Base-by-base conservation (phyloP, 495 filamentous ascomycete species). In the Penicillium paxilli region DNA sequence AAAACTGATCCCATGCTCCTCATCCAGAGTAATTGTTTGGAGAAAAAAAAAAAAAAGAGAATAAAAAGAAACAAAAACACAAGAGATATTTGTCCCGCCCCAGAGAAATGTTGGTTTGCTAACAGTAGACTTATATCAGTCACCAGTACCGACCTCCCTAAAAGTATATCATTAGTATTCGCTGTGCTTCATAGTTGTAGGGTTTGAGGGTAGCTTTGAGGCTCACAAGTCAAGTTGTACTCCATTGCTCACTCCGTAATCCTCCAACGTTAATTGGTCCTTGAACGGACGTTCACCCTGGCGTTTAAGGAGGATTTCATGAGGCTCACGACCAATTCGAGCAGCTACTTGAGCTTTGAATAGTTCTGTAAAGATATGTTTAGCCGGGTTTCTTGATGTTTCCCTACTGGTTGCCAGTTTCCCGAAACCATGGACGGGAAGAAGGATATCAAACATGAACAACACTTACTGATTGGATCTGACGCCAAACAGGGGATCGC, bases 281-380 rank as follows among this genome's bases (percentile, higher is more conserved):
- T 95, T 95, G 66, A 97, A 96, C 17, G 92, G 92, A 54, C 91
- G 68, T 74, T 96, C 89, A 8, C 91, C 89, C 72, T 97, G 92
- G 59, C 92, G 77, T 80, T 95, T 96, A 51, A 97, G 70, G 65
- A 96, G 74, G 52, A 97, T 96, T 73, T 96, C 90, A 62, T 94
- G 89, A 41, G 91, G 87, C 60, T 92, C 85, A 24, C 92, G 84
- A 2, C 92, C 92, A 54, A 97, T 92, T 32, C 84, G 80, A 48
- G 89, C 89, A 3, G 92, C 91, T 19, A 97, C 91, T 76, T 90
- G 85, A 37, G 89, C 86, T 70, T 97, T 97, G 79, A 97, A 94
- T 47, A 91, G 76, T 54, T 84, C 78, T 79, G n/a, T n/a, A n/a
- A 42, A 23, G 24, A 11, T 30, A 24, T n/a, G 20, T 24, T 51